Evolutionary conservation across 2,329 filamentous ascomycete species (phyloP), one percentile per base, ranked within the genome.

Genomic region (Cryphonectria parasitica): DNA sequence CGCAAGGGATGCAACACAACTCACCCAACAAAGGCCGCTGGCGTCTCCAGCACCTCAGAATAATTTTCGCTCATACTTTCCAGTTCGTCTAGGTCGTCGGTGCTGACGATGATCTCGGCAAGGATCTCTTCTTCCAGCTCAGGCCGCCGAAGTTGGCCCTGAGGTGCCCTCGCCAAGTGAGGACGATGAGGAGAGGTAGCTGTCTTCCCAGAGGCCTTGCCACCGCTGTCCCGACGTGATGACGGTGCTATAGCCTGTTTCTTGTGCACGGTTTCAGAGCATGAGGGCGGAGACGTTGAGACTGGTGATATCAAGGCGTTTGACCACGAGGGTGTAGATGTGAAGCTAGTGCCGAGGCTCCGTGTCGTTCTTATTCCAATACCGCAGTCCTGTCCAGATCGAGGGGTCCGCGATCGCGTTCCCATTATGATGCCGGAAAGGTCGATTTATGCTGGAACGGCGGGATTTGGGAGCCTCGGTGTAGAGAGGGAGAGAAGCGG

Each of bases 61-160:
- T 45, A 49, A 8, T 61, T 66, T 52, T 74, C 72, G 71, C 76
- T 77, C 31, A 77, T 71, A 36, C 80, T 78, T 77, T 82, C 80
- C 31, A 72, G 62, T 5, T 60, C 70, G 28, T 82, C 79, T 78
- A 83, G 82, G 19, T 80, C 77, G 68, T 80, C 82, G 41, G 82
- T 83, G 79, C 82, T 83, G 25, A 84, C 83, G 5, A 84, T 75
- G 36, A 85, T 85, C 71, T 83, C 83, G 4, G 80, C 78, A 3
- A 79, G 80, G 45, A 81, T 79, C 52, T 83, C 80, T 63, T 77
- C 77, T 17, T 43, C 68, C n/a, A 52, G 39, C 49, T 54, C 67
- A 5, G 61, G 66, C 62, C 25, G 66, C 62, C 25, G 36, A 11
- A 39, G 41, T 17, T 10, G 61, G 61, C 22, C 25, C 8, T 52